Base-by-base conservation (phyloP, 108 stramenopile species). In the Cyclotella kingstonii region DNA sequence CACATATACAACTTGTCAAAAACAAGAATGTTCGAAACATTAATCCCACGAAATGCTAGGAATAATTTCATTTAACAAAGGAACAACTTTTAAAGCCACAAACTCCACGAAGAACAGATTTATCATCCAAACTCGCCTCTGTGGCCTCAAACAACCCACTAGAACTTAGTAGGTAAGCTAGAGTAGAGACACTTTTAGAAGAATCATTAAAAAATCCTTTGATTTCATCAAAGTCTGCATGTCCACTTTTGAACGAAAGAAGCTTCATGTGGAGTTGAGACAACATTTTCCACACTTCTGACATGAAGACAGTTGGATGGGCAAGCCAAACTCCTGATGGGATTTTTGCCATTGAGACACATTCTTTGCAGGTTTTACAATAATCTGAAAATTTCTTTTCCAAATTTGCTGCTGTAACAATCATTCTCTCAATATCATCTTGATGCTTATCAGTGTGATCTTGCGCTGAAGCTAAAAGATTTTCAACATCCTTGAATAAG, bases 41-140 rank as follows among this genome's bases (percentile, higher is more conserved):
- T n/a, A n/a, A n/a, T n/a, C n/a, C n/a, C n/a, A n/a, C n/a, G n/a
- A n/a, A n/a, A n/a, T n/a, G n/a, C n/a, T n/a, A n/a, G n/a, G n/a
- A n/a, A n/a, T n/a, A n/a, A n/a, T n/a, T n/a, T n/a, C n/a, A n/a
- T n/a, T n/a, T n/a, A n/a, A n/a, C n/a, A n/a, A n/a, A n/a, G n/a
- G n/a, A n/a, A n/a, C n/a, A n/a, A n/a, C n/a, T 49, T 18, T 55
- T 39, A 36, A 56, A 57, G 53, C 54, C 61, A 23, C 61, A 70
- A 19, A 74, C 11, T 10, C 64, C 64, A 33, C 73, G 58, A 54
- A 74, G 57, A 33, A 60, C 53, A 23, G 72, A 73, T 26, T 25
- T 33, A 8, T 6, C 35, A 27, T 38, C 39, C 14, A 7, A 28
- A 12, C 29, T 44, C 11, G 29, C 4, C 15, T 23, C 29, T 9